Percentiles rank a stretch among this genome's conserved stretches.
These are phyloP conservation scores for Pelargonium myrrhifolium DNA, from an alignment of 441 rosid species.

Conservation along the genomic window DNA sequence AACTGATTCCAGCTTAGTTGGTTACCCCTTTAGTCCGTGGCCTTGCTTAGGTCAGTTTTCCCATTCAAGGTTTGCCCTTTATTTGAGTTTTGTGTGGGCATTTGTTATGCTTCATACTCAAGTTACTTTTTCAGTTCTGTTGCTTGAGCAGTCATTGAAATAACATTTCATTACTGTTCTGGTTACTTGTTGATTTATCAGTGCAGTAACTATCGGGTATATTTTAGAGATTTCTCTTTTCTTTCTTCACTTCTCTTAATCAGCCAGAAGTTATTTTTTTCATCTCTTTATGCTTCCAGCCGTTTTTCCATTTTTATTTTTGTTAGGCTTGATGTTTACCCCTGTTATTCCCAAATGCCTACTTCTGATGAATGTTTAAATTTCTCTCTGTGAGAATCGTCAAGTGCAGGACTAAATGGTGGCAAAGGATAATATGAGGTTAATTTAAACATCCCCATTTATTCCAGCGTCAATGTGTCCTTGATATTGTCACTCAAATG, in stretches of 20 bases:
- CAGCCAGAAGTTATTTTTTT: too few relatives aligned
- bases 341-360: too few relatives aligned
- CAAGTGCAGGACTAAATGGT: too few relatives aligned
- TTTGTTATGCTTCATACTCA: constrained; percentile 44
- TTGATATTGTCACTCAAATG: too few relatives aligned
- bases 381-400: too few relatives aligned
- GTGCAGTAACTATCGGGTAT: background rate
- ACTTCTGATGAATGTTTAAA: too few relatives aligned
- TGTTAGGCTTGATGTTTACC: too few relatives aligned
- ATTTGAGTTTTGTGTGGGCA: constrained; percentile 38
- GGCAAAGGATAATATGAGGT: too few relatives aligned
- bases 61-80: constrained; percentile 57
- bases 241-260: background rate
- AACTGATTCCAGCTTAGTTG: constrained; percentile 92
- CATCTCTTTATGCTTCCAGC: too few relatives aligned
- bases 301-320: too few relatives aligned
- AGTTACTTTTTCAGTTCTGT: constrained; percentile 40
- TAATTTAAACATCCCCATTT: too few relatives aligned
- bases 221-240: background rate
- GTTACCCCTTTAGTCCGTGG: constrained; percentile 90
- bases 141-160: background rate
- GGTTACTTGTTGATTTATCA: background rate
- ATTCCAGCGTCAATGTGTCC: too few relatives aligned
- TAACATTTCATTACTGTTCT: background rate
- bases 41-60: constrained; percentile 99